These are phyloP conservation scores for Trifolium repens DNA, from an alignment of 306 rosid species.

Conservation along the genomic window DNA sequence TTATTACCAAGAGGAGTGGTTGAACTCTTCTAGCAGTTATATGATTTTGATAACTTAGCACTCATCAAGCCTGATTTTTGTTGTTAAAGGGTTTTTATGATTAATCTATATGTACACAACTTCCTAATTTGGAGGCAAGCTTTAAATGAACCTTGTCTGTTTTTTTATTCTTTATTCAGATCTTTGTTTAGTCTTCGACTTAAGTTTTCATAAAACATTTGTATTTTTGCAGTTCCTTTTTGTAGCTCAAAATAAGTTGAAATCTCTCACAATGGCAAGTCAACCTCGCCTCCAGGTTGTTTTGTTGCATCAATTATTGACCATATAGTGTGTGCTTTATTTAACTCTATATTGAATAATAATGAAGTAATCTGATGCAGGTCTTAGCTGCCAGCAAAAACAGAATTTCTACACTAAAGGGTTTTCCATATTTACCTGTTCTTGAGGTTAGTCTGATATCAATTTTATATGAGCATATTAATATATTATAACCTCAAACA, in stretches of 20 bases:
- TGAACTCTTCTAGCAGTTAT: slow-evolving; percentile 27
- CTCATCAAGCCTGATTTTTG: slow-evolving; percentile 32
- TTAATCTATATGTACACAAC: slow-evolving; percentile 46
- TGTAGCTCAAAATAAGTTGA: slow-evolving; percentile 96
- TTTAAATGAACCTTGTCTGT: slow-evolving; percentile 18
- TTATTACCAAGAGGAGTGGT: slow-evolving; percentile 15
- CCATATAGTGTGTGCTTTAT: no score
- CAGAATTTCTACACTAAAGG: slow-evolving; percentile 85
- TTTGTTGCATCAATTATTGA: slow-evolving; percentile 42
- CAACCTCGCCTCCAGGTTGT: slow-evolving; percentile 97
- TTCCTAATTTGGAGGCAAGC: slow-evolving; percentile 96
- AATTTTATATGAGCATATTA: slow-evolving; percentile 16
- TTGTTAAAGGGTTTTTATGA: slow-evolving; percentile 21
- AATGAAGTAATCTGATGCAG: no score
- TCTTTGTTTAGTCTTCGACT: slow-evolving; percentile 33
- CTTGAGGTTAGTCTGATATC: slow-evolving; percentile 77
- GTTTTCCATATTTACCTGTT: slow-evolving; percentile 88
- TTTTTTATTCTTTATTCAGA: slow-evolving; percentile 20
- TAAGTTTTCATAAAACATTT: slow-evolving; percentile 21
- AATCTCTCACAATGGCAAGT: slow-evolving; percentile 93
- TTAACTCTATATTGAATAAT: no score
- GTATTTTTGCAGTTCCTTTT: slow-evolving; percentile 77
- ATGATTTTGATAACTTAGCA: slow-evolving; percentile 19
- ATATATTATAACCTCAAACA: slow-evolving; percentile 5
- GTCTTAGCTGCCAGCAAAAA: no score